phyloP scores from a whole-genome alignment of 2,329 filamentous ascomycete genomes.

The Epicoccum sorghinum region DNA sequence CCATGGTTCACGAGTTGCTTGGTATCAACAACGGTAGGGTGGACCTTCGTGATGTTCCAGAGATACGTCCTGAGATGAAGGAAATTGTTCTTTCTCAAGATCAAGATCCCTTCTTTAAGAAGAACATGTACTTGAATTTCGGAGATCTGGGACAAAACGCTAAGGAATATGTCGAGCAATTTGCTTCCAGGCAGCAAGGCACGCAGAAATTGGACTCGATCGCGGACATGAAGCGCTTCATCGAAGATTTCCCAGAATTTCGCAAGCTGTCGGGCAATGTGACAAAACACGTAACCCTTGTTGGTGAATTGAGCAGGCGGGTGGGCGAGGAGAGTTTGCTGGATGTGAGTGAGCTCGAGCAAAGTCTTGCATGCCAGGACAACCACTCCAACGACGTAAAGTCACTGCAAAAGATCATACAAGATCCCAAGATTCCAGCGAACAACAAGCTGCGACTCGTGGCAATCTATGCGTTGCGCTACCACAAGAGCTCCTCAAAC shows the following conservation, averaged over 20 bases:
- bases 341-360: constrained; percentile 97
- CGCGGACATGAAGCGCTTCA: constrained; percentile 97
- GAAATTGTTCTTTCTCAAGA: constrained; percentile 96
- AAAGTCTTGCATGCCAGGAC: constrained; percentile 95
- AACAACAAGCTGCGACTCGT: constrained; percentile 89
- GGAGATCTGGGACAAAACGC: constrained; percentile 94
- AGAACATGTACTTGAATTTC: constrained; percentile 99
- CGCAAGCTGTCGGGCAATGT: constrained; percentile 96
- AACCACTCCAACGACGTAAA: constrained; percentile 92
- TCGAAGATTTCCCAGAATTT: constrained; percentile 98
- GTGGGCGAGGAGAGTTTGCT: constrained; percentile 85
- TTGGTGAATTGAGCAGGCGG: constrained; percentile 87
- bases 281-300: constrained; percentile 96
- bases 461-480: constrained; percentile 92
- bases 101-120: constrained; percentile 98
- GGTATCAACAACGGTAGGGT: constrained; percentile 96
- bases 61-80: constrained; percentile 83
- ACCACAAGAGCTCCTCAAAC: constrained; percentile 84
- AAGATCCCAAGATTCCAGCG: constrained; percentile 74
- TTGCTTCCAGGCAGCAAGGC: constrained; percentile 96
- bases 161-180: constrained; percentile 98
- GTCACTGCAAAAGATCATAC: constrained; percentile 85
- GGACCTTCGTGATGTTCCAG: constrained; percentile 81
- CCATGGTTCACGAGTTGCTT: constrained; percentile 97
- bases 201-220: constrained; percentile 97